Conservation (phyloP, 2,329 filamentous ascomycete species). For the Davidsoniella australis region DNA sequence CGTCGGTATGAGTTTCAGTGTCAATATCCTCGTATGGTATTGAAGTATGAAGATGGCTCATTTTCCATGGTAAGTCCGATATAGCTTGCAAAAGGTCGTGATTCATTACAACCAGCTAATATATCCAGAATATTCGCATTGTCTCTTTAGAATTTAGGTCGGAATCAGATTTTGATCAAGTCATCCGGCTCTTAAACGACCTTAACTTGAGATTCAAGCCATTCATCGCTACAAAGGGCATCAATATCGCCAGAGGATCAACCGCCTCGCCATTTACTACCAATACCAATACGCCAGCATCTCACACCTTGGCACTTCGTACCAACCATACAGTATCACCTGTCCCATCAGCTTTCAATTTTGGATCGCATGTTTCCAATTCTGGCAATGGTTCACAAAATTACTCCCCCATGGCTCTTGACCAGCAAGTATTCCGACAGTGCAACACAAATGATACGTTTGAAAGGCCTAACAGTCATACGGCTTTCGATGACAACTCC, state of each 20-base stretch:
- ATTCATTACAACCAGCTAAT: not conserved
- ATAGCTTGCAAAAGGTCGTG: not conserved
- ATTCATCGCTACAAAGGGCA: constrained; percentile 3
- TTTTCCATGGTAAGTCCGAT: not conserved
- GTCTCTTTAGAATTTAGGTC: constrained; percentile 8
- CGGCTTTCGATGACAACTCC: too few species aligned
- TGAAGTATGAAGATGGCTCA: constrained; percentile 8
- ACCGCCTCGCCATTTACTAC: constrained; percentile 8
- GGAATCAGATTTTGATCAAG: constrained; percentile 6
- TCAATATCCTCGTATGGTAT: constrained; percentile 7
- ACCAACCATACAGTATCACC: constrained; percentile 10
- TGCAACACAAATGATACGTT: too few species aligned
- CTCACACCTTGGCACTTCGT: not conserved
- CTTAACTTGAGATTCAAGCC: constrained; percentile 9
- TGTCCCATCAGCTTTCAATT: not conserved
- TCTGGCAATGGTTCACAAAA: not conserved
- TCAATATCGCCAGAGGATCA: constrained; percentile 1
- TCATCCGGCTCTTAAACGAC: constrained; percentile 8
- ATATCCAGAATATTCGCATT: constrained; percentile 7
- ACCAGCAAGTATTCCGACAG: not conserved
- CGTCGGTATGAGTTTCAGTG: constrained; percentile 11
- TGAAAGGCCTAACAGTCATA: too few species aligned
- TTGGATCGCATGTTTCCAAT: constrained; percentile 1
- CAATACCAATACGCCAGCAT: not conserved
- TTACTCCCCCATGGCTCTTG: not conserved